phyloP scores from a whole-genome alignment of 1,284 basidiomycete genomes.

The Microbotryomycetes sp. region DNA sequence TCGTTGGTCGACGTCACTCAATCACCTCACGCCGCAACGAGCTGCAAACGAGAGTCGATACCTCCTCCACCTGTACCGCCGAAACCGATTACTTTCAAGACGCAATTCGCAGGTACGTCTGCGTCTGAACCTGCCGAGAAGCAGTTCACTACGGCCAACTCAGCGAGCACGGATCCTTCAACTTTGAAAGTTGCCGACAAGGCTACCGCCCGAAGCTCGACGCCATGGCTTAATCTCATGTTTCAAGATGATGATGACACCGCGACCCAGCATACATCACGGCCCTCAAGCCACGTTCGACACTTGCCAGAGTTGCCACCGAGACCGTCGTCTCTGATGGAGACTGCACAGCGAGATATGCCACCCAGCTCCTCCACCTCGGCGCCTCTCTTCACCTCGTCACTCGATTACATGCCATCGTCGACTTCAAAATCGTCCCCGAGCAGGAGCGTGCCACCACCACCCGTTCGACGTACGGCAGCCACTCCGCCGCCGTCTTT shows the following conservation, averaged over 20 bases:
- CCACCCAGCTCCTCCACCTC: too few relatives aligned
- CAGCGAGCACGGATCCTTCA: background rate
- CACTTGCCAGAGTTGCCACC: background rate
- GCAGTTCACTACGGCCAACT: background rate
- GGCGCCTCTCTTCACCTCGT: too few relatives aligned
- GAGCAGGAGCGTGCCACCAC: background rate
- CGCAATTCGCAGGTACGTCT: too few relatives aligned
- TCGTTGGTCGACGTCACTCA: background rate
- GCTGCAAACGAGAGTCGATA: background rate
- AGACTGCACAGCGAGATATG: background rate
- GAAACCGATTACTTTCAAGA: background rate
- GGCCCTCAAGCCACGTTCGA: background rate
- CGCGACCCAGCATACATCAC: background rate
- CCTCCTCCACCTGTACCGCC: slow-evolving; percentile 7
- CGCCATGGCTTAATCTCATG: background rate
- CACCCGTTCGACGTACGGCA: background rate
- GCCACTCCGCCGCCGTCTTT: slow-evolving; percentile 2
- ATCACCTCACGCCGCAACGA: background rate
- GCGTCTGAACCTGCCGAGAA: too few relatives aligned
- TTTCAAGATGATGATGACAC: background rate
- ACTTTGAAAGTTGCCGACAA: background rate
- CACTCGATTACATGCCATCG: too few relatives aligned
- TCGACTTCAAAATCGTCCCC: too few relatives aligned
- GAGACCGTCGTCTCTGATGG: background rate
- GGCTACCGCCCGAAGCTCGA: background rate